These are phyloP conservation scores for Chlorencoelia australis DNA, from an alignment of 2,329 filamentous ascomycete species.

Conservation along the genomic window DNA sequence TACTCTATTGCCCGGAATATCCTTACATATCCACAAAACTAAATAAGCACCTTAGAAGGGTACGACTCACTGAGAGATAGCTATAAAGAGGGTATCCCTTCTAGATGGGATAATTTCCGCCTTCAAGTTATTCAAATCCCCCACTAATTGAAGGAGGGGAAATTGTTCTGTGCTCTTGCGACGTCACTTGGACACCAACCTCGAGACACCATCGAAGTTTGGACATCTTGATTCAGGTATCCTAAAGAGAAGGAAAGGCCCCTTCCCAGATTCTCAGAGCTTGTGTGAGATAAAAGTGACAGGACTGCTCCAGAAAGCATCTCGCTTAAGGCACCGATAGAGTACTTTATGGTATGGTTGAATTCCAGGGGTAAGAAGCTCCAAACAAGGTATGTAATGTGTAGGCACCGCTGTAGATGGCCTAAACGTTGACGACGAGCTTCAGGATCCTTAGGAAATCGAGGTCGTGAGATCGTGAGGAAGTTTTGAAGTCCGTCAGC, in stretches of 20 bases:
- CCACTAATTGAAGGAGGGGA: conserved; percentile 9
- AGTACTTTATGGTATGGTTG: conserved; percentile 19
- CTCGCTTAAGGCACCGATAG: conserved; percentile 25
- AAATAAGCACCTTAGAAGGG: no score
- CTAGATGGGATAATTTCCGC: conserved; percentile 19
- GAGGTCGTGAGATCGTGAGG: neutral
- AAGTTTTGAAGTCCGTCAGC: neutral
- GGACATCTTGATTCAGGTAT: conserved; percentile 13
- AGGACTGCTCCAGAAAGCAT: conserved; percentile 8
- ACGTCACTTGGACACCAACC: conserved; percentile 29
- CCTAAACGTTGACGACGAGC: conserved; percentile 2
- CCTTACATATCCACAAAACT: no score
- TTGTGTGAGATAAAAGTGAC: conserved; percentile 5
- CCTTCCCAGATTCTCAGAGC: neutral
- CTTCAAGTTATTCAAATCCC: conserved; percentile 11
- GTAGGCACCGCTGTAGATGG: conserved; percentile 1
- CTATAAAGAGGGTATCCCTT: conserved; percentile 24
- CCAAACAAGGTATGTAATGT: conserved; percentile 1
- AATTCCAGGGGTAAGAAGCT: conserved; percentile 10
- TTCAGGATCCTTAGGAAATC: neutral
- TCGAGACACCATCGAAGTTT: conserved; percentile 20
- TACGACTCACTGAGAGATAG: conserved; percentile 31
- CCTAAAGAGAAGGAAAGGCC: neutral
- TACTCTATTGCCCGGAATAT: no score
- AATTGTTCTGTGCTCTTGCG: conserved; percentile 6